phyloP scores from a whole-genome alignment of 2,329 filamentous ascomycete genomes.

The Cordyceps pruinosa region DNA sequence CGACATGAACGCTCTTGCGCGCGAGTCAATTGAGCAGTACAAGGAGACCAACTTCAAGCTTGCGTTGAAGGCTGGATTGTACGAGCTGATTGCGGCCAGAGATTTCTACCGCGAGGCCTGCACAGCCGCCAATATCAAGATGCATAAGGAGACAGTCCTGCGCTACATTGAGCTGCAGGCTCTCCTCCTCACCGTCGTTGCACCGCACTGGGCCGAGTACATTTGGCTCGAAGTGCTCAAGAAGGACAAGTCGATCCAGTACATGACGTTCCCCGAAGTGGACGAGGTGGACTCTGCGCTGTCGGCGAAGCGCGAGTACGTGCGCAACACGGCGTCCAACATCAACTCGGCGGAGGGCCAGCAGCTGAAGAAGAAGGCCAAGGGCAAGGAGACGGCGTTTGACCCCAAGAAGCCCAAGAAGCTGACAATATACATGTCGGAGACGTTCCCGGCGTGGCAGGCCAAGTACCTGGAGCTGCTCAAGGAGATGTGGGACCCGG shows the following conservation, averaged over 20 bases:
- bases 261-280: conserved; percentile 65
- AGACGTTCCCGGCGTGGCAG: conserved; percentile 83
- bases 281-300: conserved; percentile 56
- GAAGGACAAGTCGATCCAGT: conserved; percentile 70
- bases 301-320: conserved; percentile 74
- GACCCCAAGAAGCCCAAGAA: conserved; percentile 91
- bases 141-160: conserved; percentile 75
- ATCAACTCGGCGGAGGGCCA: conserved; percentile 74
- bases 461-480: conserved; percentile 80
- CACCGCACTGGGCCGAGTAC: conserved; percentile 91
- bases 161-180: conserved; percentile 84
- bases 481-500: conserved; percentile 59
- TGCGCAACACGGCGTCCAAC: conserved; percentile 66
- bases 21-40: conserved; percentile 73
- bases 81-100: conserved; percentile 82
- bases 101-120: conserved; percentile 87
- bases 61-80: conserved; percentile 79
- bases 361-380: conserved; percentile 82
- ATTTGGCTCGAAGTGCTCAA: conserved; percentile 88
- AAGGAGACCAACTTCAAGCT: conserved; percentile 68
- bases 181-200: conserved; percentile 72
- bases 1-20: conserved; percentile 79
- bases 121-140: conserved; percentile 67
- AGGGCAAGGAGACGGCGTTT: conserved; percentile 79
- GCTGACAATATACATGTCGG: conserved; percentile 76